phyloP scores from a whole-genome alignment of 2,329 filamentous ascomycete species.

The Colletotrichum sp. region DNA sequence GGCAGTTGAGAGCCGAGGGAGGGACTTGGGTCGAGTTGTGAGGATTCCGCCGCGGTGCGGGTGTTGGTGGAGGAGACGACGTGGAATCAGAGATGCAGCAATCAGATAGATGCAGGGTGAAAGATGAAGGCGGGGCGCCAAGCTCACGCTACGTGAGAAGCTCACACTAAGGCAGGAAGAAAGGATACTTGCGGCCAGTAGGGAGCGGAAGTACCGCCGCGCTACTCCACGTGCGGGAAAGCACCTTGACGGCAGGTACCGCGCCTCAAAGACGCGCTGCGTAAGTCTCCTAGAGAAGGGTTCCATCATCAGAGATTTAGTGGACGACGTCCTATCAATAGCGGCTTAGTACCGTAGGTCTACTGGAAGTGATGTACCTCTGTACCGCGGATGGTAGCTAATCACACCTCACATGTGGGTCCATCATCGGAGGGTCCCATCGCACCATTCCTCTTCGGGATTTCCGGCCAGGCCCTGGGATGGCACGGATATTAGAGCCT shows the following conservation, averaged over 20 bases:
- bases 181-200: not conserved
- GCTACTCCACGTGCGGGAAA: not conserved
- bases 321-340: conserved; percentile 2
- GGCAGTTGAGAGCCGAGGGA: not conserved
- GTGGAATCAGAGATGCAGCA: conserved; percentile 20
- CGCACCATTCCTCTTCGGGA: not conserved
- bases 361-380: too few relatives aligned
- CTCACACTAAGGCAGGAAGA: not conserved
- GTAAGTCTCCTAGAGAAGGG: conserved; percentile 1
- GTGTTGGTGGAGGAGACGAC: conserved; percentile 11
- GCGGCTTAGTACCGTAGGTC: not conserved
- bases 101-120: conserved; percentile 13
- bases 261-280: not conserved
- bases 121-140: not conserved
- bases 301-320: not conserved
- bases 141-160: not conserved
- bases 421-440: not conserved
- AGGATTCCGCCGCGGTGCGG: not conserved
- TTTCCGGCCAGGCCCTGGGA: conserved; percentile 2
- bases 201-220: not conserved
- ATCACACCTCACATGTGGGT: not conserved
- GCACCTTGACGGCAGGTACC: not conserved
- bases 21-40: not conserved
- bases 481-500: conserved; percentile 13
- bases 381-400: not conserved